Evolutionary conservation across 352 stramenopile genomes (phyloP), one percentile per base, ranked within the genome.

Genomic region (Pilasporangium apinafurcum): DNA sequence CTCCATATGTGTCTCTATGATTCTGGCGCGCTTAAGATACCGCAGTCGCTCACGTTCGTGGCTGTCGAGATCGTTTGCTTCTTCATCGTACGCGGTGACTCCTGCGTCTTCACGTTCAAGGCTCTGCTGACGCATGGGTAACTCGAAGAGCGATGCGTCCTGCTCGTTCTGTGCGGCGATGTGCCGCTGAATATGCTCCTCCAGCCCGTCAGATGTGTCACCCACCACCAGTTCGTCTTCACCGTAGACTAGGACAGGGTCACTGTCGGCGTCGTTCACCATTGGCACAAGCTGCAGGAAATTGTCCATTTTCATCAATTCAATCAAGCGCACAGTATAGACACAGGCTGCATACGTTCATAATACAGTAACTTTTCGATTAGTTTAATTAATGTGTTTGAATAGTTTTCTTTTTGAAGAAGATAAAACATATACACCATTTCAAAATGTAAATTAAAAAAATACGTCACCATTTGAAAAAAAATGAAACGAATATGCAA

Each of bases 251-350:
- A 79, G 59, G 28, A 41, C 62, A 16, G 62, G 41, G 42, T 64
- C 68, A 10, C 34, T 56, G 54, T 63, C 62, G 5, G 40, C 54
- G 44, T 73, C 67, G 16, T 44, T 53, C 47, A 55, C 62, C 28
- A 68, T 60, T 5, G 62, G 49, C 44, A 71, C 59, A 31, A 83
- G 56, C 43, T 83, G 73, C 43, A 86, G 53, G 37, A 86, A 83
- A 35, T 62, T 72, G 61, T 85, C 71, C 65, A 84, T 73, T 3
- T 8, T 51, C 25, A 14, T n/a, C n/a, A n/a, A n/a, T n/a, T n/a
- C n/a, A n/a, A n/a, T n/a, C n/a, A n/a, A n/a, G n/a, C n/a, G n/a
- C n/a, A n/a, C n/a, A n/a, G n/a, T n/a, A n/a, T n/a, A n/a, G n/a
- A n/a, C n/a, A n/a, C n/a, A n/a, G n/a, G n/a, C n/a, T n/a, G n/a